Percentiles rank a stretch among this genome's conserved stretches.
phyloP scores from a whole-genome alignment of 176 grass and related monocot genomes.

The Lolium rigidum region DNA sequence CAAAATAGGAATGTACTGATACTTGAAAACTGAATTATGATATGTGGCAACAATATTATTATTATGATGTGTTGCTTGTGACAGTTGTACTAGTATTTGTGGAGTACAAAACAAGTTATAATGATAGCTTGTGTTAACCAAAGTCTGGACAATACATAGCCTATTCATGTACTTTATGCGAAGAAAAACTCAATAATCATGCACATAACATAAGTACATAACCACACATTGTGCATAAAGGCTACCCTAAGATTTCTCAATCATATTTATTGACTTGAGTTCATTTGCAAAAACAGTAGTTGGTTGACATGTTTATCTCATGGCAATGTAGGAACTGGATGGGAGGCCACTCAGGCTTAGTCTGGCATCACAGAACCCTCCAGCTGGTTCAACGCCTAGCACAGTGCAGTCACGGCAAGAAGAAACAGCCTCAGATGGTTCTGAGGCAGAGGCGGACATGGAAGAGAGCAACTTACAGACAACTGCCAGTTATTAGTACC shows the following conservation, averaged over 20 bases:
- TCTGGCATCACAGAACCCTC: conserved; percentile 55
- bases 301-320: conserved; percentile 31
- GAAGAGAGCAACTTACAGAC: conserved; percentile 57
- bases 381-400: conserved; percentile 44
- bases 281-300: neutral
- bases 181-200: neutral
- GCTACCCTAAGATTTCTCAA: neutral
- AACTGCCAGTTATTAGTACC: conserved; percentile 38
- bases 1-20: neutral
- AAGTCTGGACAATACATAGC: neutral
- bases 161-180: neutral
- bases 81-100: conserved; percentile 13
- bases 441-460: conserved; percentile 21
- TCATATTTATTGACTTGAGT: neutral
- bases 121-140: conserved; percentile 21
- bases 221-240: conserved; percentile 5
- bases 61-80: neutral
- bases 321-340: conserved; percentile 70
- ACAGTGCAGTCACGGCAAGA: conserved; percentile 28
- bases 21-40: neutral
- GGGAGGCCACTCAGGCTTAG: conserved; percentile 80
- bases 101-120: neutral
- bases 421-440: conserved; percentile 35
- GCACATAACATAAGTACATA: conserved; percentile 1
- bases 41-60: neutral